Conservation (phyloP, 2,329 filamentous ascomycete species). For the Calonectria multiphialidica region DNA sequence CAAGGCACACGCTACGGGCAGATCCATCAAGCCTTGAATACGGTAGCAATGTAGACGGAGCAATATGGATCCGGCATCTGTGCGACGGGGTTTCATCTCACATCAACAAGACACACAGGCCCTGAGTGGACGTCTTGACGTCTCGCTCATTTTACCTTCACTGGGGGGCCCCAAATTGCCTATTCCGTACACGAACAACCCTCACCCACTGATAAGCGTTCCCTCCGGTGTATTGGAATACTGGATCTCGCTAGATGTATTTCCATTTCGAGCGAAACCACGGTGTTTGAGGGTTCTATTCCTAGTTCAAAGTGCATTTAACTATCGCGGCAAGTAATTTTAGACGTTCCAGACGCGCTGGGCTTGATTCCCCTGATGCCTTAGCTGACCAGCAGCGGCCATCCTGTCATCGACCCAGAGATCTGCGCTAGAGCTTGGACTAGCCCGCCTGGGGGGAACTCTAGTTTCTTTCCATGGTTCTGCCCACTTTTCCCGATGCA, state of each 20-base stretch:
- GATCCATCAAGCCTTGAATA: conserved; percentile 27
- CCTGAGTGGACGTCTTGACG: neutral
- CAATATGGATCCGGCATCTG: conserved; percentile 4
- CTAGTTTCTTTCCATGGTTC: conserved; percentile 15
- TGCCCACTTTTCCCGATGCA: conserved; percentile 3
- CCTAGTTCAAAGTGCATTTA: too few relatives aligned
- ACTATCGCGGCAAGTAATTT: neutral
- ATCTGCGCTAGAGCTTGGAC: conserved; percentile 27
- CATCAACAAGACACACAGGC: neutral
- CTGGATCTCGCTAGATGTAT: neutral
- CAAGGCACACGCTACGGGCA: conserved; percentile 19
- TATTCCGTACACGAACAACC: conserved; percentile 10
- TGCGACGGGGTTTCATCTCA: conserved; percentile 21
- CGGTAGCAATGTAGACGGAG: conserved; percentile 6
- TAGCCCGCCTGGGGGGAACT: conserved; percentile 17
- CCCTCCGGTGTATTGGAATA: neutral
- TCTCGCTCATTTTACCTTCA: conserved; percentile 5
- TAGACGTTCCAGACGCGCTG: neutral
- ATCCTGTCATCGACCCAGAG: conserved; percentile 10
- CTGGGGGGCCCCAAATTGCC: conserved; percentile 10
- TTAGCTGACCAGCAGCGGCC: conserved; percentile 15
- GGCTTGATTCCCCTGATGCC: neutral
- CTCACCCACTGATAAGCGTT: neutral
- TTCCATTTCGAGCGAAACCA: neutral
- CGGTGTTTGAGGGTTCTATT: neutral